Evolutionary conservation across 1,139 yeast genomes (phyloP), one percentile per base, ranked within the genome.

Genomic region (Yamadazyma trypodendri): DNA sequence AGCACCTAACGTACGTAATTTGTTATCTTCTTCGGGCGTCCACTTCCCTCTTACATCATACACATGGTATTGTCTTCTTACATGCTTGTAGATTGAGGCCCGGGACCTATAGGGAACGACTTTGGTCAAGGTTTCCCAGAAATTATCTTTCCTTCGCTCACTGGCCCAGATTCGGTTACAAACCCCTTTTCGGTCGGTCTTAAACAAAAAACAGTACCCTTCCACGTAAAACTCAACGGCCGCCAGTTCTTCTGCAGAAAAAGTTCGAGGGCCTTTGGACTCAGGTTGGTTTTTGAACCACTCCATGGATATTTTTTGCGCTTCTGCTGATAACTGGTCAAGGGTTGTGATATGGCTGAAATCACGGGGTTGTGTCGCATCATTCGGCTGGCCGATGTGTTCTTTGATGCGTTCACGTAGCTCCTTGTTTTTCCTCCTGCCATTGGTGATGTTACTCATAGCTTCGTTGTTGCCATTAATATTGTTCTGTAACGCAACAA

Each of bases 1-100:
- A 7, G 73, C 63, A 4, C 87, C 86, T 37, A 87, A 65, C 40
- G 72, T 72, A 1, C 79, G 77, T 39, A 90, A 67, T 36, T 72
- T 72, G 28, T 65, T 75, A 58, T 90, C 97, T 45, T 89, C 96
- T 43, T 79, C 86, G 4, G 75, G 68, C 0, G 84, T 80, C 97
- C 97, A 90, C 54, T 81, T 86, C 17, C 95, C 97, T 43, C 97
- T 71, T 18, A 82, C 86, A 31, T 81, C 81, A 55, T 88, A 90
- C 13, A 87, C 78, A 60, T 90, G 96, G 56, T 88, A 90, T 41
- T 86, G 81, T 54, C 97, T 73, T 51, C 96, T 73, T 10, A 90
- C 94, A 57, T 90, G 97, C 58, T 90, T 90, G 63, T 90, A 90
- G 6, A 90, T 79, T 10, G 94, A 84, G 0, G 96, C 94, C 36